A percentile compares a stretch with the other conserved stretches of the same genome.
Evolutionary conservation across 768 basidiomycete species (phyloP).

Genomic region (Asterophora parasitica): DNA sequence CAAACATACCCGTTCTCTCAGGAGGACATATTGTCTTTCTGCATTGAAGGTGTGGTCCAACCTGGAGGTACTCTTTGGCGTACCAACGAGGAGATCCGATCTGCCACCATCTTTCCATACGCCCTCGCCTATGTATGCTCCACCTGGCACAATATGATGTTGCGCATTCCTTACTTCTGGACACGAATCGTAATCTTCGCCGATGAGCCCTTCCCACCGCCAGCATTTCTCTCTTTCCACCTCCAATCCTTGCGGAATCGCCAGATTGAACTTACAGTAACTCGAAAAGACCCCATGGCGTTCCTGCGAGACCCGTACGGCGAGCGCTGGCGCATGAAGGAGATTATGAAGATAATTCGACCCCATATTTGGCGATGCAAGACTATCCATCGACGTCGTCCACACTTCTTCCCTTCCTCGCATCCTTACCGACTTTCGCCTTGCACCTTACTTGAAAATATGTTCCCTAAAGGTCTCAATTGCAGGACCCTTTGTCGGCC

Average conservation of each 20-base stretch:
- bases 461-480: neutral
- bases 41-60: too few relatives aligned
- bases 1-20: too few relatives aligned
- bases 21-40: too few relatives aligned
- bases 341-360: neutral
- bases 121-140: neutral
- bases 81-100: too few relatives aligned
- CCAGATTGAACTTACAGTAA: neutral
- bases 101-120: neutral
- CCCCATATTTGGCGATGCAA: neutral
- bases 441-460: neutral
- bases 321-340: neutral
- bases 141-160: neutral
- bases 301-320: neutral
- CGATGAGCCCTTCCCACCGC: neutral
- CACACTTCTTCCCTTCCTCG: neutral
- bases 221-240: neutral
- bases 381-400: neutral
- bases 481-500: neutral
- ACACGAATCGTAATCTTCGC: neutral
- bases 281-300: neutral
- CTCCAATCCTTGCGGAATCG: neutral
- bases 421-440: neutral
- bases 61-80: too few relatives aligned
- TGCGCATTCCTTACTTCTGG: neutral